Evolutionary conservation across 495 filamentous ascomycete species (phyloP), one percentile per base, ranked within the genome.

Genomic region (Neurospora sp.): DNA sequence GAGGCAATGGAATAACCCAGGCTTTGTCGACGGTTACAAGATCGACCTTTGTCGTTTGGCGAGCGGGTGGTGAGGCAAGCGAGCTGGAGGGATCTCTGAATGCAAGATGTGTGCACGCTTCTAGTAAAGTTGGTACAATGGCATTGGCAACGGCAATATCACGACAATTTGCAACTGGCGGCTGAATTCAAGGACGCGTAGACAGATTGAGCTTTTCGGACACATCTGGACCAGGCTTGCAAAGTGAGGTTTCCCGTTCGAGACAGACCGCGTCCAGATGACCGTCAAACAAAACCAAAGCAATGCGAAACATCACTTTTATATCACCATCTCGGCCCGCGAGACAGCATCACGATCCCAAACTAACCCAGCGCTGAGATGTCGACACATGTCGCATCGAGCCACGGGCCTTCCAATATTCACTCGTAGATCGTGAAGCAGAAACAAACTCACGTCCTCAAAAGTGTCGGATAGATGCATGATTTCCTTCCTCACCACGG

Each of bases 401-500:
- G 20, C 27, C 11, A 53, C 20, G 48, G 11, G 10, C 2, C 20
- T 5, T 53, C n/a, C 1, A 53, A 53, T 7, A 5, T 53, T 53
- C 11, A 12, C 0, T 46, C 42, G 3, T 5, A 35, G 5, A 35
- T 35, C 31, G 31, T 35, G 31, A 35, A 35, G 31, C 31, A 35
- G 31, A 35, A 35, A 35, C 31, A 5, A 35, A 35, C 31, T 35
- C 31, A 0, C 35, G 35, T 35, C 35, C 35, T 35, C 35, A 35
- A 35, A 35, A 35, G 35, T 6, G 35, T 35, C 35, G 35, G 35
- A 35, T 35, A 35, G 35, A 35, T 35, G 35, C 35, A 37, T 37
- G 9, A 20, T 53, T 69, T 74, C 74, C 78, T 77, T 78, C 78
- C 72, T 79, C 71, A 74, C 78, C 77, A 78, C 78, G 72, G 72